Evolutionary conservation across 2,329 filamentous ascomycete species (phyloP), one percentile per base, ranked within the genome.

Genomic region (Paecilomyces sp.): DNA sequence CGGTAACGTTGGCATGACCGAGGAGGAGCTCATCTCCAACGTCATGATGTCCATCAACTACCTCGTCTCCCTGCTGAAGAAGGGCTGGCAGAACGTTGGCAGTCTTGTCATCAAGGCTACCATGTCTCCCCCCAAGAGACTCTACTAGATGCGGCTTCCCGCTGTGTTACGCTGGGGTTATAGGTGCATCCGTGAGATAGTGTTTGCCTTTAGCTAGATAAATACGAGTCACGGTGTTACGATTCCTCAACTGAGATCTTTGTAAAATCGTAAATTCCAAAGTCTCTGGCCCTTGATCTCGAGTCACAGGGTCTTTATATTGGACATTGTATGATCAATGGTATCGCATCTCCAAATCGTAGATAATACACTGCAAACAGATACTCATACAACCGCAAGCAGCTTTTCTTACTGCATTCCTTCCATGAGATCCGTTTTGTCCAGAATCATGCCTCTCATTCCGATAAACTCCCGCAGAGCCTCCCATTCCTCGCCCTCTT

Each of bases 1-100:
- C 76, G 94, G 94, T 78, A 96, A 99, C 83, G 94, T 99, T 74
- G 92, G 88, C 74, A 99, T 99, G 94, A 89, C 86, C 68, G 84
- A 91, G 83, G 94, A 99, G 77, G 91, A 97, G 85, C 84, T 99
- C 70, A 88, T 99, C 71, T 90, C 86, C 78, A 99, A 99, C 89
- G 92, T 97, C 83, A 99, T 99, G 94, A 83, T 99, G 84, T 87
- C 93, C 82, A 97, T 99, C 89, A 99, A 99, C 90, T 99, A 99
- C 88, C 88, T 99, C 69, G 93, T 99, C 80, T 97, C 92, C 67
- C 86, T 99, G 72, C 85, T 99, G 79, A 99, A 99, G 92, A 99
- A 99, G 91, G 94, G 94, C 80, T 99, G 94, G 94, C 94, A 99
- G 87, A 99, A 99, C 88, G 94, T 99, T 76, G 94, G 94, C 79